Base-by-base conservation (phyloP, 768 basidiomycete genomes). In the Boletellus ananas region DNA sequence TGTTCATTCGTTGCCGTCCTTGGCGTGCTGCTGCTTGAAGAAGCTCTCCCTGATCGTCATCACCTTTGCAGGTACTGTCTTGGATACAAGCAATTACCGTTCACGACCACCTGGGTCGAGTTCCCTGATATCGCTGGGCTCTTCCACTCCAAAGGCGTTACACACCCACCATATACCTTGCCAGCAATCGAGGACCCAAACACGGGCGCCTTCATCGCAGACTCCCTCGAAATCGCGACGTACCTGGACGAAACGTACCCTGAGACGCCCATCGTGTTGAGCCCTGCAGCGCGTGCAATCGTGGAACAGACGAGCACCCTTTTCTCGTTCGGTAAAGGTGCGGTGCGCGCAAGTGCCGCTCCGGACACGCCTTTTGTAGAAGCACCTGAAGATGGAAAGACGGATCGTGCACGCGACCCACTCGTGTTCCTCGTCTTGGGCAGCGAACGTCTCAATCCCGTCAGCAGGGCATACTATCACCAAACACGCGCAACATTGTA, bases 171-270 rank as follows among this genome's bases (percentile, higher is more conserved):
- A 13, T 55, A 79, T 61, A 79, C 76, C 11, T 63, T 79, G 0
- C 81, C 82, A 0, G 68, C 73, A 25, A 78, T 84, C 47, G 58
- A 74, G 54, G 79, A 82, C 56, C 70, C 72, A 0, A 60, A 60
- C 31, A 79, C 75, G 1, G 67, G 65, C 13, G 56, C 58, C 3
- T 49, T 61, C 5, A 39, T 80, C 33, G 55, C 72, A 6, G 75
- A 79, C 40, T 79, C 79, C 0, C 54, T 61, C 33, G 52, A 50
- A 17, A 81, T 81, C 49, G 77, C 74, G 1, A 54, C 66, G 27
- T 79, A 81, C 57, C 70, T 81, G 47, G 79, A 81, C 43, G 60
- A 64, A 12, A 67, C 69, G 2, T 81, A 79, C 54, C 76, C 79
- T 4, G 63, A 68, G 40, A 67, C 72, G 2, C 72, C 73, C 7